These are phyloP conservation scores for Psidium friedrichsthalianum DNA, from an alignment of 345 rosid species.

Conservation along the genomic window DNA sequence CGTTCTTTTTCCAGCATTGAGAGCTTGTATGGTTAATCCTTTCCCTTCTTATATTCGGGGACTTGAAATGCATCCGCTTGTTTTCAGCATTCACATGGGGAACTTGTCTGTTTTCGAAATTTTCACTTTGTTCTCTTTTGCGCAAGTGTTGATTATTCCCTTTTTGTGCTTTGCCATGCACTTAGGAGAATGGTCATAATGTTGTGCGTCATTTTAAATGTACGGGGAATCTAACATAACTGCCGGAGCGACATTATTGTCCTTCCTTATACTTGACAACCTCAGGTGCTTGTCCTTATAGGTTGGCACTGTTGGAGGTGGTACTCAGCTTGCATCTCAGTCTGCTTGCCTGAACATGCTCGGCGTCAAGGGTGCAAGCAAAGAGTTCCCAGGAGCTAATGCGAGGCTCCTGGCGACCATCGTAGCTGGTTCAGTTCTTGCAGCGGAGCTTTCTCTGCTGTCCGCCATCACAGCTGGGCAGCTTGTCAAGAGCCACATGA, in stretches of 20 bases:
- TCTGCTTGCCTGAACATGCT: not conserved
- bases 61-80: conserved; percentile 68
- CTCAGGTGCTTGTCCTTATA: not conserved
- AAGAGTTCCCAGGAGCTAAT: not conserved
- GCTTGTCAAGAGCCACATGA: not conserved
- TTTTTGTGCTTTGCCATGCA: not conserved
- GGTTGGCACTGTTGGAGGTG: not conserved
- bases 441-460: not conserved
- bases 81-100: conserved; percentile 44
- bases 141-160: not conserved
- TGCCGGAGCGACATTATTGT: not conserved
- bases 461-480: not conserved
- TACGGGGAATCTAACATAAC: not conserved
- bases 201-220: not conserved
- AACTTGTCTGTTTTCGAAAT: not conserved
- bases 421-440: not conserved
- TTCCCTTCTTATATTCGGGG: conserved; percentile 23
- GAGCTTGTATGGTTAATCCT: not conserved
- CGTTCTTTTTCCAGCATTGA: not conserved
- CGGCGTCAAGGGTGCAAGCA: not conserved
- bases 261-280: not conserved
- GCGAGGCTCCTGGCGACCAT: not conserved
- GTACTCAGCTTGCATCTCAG: not conserved
- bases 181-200: not conserved
- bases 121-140: not conserved